These are phyloP conservation scores for Bonnemaisonia californica DNA, from an alignment of 31 red algal genomes.

Conservation along the genomic window DNA sequence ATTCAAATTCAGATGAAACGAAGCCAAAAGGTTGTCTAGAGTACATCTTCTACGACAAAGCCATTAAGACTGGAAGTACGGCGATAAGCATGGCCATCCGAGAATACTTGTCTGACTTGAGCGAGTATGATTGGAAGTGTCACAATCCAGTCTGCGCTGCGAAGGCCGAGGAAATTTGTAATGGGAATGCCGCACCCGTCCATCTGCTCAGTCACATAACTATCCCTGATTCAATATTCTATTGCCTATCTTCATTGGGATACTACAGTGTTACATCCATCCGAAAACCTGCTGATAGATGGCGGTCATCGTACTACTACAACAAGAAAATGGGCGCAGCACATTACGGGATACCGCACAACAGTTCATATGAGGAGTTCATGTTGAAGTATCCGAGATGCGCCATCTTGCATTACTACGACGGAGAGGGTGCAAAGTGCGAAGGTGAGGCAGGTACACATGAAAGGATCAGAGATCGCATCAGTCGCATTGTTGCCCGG, in stretches of 20 bases:
- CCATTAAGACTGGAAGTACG: neutral
- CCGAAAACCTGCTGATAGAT: neutral
- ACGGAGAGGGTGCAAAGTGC: neutral
- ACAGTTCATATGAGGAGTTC: neutral
- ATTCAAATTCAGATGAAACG: too few relatives aligned
- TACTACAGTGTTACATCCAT: neutral
- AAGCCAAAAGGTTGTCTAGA: neutral
- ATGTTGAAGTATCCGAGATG: neutral
- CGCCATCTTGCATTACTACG: neutral
- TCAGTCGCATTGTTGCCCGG: neutral
- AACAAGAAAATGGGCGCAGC: neutral
- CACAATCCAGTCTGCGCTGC: neutral
- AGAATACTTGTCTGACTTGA: neutral
- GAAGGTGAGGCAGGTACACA: neutral
- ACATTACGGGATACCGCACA: neutral
- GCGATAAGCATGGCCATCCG: neutral
- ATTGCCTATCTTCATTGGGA: neutral
- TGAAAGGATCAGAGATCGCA: neutral
- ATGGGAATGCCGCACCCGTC: neutral
- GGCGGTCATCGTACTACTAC: neutral
- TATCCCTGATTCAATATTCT: neutral
- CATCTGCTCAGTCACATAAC: neutral
- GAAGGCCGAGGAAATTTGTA: neutral
- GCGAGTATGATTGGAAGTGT: neutral
- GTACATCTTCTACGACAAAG: neutral